phyloP scores from a whole-genome alignment of 2,329 filamentous ascomycete genomes.

The Sordariomycetes sp. region DNA sequence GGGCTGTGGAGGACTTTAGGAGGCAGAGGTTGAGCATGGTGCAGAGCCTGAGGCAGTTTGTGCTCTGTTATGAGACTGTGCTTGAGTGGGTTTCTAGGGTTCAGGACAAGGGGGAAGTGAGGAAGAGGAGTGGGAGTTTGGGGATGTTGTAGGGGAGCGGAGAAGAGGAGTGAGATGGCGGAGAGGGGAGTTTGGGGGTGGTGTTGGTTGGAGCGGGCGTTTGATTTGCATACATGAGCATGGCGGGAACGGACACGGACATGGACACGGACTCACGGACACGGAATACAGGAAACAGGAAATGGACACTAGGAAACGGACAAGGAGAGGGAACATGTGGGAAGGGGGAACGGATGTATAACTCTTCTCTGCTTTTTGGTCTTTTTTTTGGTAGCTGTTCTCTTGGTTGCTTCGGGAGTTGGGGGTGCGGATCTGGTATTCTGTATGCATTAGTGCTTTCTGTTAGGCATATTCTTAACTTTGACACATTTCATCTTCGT shows the following conservation, averaged over 20 bases:
- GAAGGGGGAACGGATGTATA: neutral
- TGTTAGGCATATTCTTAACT: no score
- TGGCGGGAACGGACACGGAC: neutral
- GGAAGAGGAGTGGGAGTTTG: conserved; percentile 1
- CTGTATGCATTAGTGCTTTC: no score
- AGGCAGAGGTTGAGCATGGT: conserved; percentile 90
- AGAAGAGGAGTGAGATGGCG: no score
- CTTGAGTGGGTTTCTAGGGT: conserved; percentile 65
- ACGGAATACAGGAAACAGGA: neutral
- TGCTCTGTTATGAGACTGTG: conserved; percentile 91
- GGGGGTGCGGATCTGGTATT: no score
- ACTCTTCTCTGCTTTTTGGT: neutral
- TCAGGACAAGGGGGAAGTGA: conserved; percentile 18
- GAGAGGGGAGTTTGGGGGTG: conserved; percentile 1
- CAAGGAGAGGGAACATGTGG: neutral
- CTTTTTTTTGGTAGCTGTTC: neutral
- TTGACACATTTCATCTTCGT: no score
- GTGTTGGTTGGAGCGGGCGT: neutral
- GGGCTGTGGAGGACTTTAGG: conserved; percentile 84
- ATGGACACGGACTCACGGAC: no score
- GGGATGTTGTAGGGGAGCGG: neutral
- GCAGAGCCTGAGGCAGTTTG: conserved; percentile 83
- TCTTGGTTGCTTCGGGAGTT: neutral
- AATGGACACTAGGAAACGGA: neutral
- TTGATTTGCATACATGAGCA: neutral